These are phyloP conservation scores for Guadua angustifolia DNA, from an alignment of 176 grass and related monocot genomes.

Conservation along the genomic window DNA sequence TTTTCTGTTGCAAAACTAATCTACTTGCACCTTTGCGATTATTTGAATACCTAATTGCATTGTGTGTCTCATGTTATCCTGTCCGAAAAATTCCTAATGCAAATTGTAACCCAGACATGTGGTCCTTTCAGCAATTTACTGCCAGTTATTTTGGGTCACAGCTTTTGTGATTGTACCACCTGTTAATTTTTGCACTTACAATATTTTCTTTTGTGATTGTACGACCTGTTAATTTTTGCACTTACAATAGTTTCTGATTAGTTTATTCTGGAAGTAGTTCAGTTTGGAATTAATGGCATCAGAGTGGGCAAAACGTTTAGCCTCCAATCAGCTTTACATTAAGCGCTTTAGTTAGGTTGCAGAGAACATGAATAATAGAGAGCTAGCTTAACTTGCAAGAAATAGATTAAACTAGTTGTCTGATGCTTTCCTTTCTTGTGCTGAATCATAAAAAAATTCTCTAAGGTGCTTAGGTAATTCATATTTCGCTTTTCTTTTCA, in stretches of 20 bases:
- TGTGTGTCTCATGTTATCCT: not conserved
- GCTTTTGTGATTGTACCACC: no score
- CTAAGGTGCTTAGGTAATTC: not conserved
- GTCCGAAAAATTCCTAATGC: not conserved
- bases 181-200: not conserved
- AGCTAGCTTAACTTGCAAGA: constrained; percentile 4
- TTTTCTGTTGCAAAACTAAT: not conserved
- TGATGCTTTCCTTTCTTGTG: not conserved
- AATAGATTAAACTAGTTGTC: not conserved
- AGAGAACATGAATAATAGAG: not conserved
- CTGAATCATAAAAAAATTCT: not conserved
- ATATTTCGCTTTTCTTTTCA: not conserved
- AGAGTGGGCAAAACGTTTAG: not conserved
- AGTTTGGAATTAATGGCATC: not conserved
- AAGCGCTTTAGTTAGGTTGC: not conserved
- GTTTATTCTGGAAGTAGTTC: not conserved
- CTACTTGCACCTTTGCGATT: not conserved
- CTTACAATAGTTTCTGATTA: not conserved
- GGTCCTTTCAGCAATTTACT: not conserved
- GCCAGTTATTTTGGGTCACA: not conserved
- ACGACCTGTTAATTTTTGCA: not conserved
- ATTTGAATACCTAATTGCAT: not conserved
- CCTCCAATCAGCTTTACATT: not conserved
- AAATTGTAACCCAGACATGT: not conserved
- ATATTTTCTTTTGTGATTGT: not conserved